Evolutionary conservation across 2,329 filamentous ascomycete species (phyloP).

Genomic region (Bisporella sp.): DNA sequence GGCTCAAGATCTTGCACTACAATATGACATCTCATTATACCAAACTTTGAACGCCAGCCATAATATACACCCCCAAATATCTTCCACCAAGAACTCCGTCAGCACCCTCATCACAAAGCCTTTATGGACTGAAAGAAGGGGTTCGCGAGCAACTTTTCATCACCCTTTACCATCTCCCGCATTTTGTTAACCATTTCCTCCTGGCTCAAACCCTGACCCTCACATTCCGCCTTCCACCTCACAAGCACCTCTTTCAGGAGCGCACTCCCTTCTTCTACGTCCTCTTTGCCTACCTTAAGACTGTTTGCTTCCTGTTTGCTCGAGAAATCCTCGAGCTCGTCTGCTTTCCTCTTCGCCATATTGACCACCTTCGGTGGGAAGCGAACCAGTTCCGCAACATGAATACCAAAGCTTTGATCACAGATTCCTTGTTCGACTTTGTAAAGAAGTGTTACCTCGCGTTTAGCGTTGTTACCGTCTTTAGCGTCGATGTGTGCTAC

Average conservation of each 20-base stretch:
- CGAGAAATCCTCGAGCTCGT: conserved; percentile 94
- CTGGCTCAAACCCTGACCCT: conserved; percentile 52
- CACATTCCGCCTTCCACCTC: conserved; percentile 76
- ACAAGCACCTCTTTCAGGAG: conserved; percentile 77
- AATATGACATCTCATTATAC: too few relatives aligned
- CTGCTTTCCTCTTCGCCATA: conserved; percentile 98
- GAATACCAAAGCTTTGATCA: conserved; percentile 96
- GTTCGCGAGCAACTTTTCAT: conserved; percentile 57
- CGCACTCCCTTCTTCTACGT: conserved; percentile 82
- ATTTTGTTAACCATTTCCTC: conserved; percentile 74
- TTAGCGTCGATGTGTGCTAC: conserved; percentile 74
- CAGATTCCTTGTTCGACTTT: conserved; percentile 94
- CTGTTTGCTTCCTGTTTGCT: conserved; percentile 61
- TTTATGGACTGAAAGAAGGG: conserved; percentile 61
- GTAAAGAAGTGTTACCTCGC: conserved; percentile 92
- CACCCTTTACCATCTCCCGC: conserved; percentile 69
- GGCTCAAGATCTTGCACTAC: too few relatives aligned
- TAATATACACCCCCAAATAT: too few relatives aligned
- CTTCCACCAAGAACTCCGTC: too few relatives aligned
- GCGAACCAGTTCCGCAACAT: conserved; percentile 92
- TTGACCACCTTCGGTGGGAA: conserved; percentile 96
- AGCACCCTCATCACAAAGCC: conserved; percentile 22
- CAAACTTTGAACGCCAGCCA: too few relatives aligned
- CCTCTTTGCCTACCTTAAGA: conserved; percentile 65
- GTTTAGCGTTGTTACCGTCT: conserved; percentile 34